Conservation (phyloP, 176 grass and related monocot species). For the Raddia guianensis region DNA sequence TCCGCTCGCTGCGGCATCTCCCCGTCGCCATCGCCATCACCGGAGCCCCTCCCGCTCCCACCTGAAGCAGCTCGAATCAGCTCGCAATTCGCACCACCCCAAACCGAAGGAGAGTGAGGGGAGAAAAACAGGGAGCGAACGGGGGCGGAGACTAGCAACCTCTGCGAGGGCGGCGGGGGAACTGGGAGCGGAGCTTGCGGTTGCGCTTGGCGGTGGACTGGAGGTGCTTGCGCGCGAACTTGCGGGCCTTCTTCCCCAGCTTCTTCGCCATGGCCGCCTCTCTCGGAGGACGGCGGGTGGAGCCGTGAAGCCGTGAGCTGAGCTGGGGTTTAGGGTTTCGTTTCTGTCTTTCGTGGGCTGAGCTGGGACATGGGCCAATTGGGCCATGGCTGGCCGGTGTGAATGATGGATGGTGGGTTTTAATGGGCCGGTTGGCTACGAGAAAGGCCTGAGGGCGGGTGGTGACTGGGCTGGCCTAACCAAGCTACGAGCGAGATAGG, state of each 20-base stretch:
- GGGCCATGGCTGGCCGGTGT: too few species aligned
- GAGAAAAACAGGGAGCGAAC: not conserved
- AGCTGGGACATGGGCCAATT: too few species aligned
- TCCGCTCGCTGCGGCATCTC: conserved; percentile 5
- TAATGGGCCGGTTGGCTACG: too few species aligned
- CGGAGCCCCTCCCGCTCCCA: conserved; percentile 15
- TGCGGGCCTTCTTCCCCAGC: conserved; percentile 91
- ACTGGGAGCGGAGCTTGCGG: conserved; percentile 72
- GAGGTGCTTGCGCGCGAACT: conserved; percentile 89
- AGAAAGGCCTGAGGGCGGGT: too few species aligned
- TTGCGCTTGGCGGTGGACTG: conserved; percentile 70
- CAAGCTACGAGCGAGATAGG: too few species aligned
- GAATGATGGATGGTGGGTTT: too few species aligned
- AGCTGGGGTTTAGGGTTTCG: conserved; percentile 43
- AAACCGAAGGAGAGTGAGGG: not conserved
- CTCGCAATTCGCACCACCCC: not conserved
- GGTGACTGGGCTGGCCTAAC: too few species aligned
- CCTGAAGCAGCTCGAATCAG: conserved; percentile 26
- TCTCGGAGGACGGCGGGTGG: not conserved
- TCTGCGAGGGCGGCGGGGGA: conserved; percentile 63
- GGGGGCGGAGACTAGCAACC: not conserved
- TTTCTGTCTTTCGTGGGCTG: not conserved
- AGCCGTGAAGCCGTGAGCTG: not conserved
- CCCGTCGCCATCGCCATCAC: conserved; percentile 31
- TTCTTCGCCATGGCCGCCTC: conserved; percentile 75